Evolutionary conservation across 2,329 filamentous ascomycete species (phyloP).

Genomic region (Cordyceps militaris): DNA sequence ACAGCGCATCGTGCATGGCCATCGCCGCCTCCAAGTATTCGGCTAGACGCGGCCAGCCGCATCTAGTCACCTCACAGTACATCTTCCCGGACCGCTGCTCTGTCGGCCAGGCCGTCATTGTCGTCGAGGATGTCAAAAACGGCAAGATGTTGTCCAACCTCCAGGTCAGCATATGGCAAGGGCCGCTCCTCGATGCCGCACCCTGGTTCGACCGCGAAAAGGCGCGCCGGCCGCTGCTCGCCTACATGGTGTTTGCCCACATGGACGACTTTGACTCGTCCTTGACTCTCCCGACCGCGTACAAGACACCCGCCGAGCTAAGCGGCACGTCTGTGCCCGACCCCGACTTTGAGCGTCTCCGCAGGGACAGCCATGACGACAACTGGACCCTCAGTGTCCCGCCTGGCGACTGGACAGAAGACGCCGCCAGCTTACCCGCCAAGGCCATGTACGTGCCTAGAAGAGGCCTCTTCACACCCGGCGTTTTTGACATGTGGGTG

Average conservation of each 20-base stretch:
- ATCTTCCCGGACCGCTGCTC: constrained; percentile 29
- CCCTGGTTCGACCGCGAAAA: constrained; percentile 24
- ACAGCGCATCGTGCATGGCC: constrained; percentile 30
- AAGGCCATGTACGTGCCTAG: constrained; percentile 7
- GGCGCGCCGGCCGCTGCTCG: constrained; percentile 24
- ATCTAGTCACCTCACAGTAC: constrained; percentile 29
- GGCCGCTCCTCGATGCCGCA: constrained; percentile 21
- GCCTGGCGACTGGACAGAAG: constrained; percentile 6
- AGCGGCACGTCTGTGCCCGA: constrained; percentile 16
- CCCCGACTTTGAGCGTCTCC: constrained; percentile 13
- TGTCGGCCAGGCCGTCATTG: constrained; percentile 26
- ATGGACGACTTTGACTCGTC: constrained; percentile 22
- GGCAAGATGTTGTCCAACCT: constrained; percentile 29
- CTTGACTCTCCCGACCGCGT: constrained; percentile 24
- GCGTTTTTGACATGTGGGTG: constrained; percentile 54
- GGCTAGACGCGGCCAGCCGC: constrained; percentile 24
- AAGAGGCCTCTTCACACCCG: constrained; percentile 6
- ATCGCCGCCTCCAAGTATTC: constrained; percentile 18
- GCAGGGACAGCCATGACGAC: constrained; percentile 11
- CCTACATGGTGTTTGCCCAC: constrained; percentile 26
- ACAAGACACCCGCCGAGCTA: constrained; percentile 16
- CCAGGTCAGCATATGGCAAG: constrained; percentile 31
- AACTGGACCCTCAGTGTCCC: constrained; percentile 16
- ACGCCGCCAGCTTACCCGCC: background rate
- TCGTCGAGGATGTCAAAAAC: constrained; percentile 30